Conservation (phyloP, 805 yeast species). For the Wickerhamiella qilinensis region DNA sequence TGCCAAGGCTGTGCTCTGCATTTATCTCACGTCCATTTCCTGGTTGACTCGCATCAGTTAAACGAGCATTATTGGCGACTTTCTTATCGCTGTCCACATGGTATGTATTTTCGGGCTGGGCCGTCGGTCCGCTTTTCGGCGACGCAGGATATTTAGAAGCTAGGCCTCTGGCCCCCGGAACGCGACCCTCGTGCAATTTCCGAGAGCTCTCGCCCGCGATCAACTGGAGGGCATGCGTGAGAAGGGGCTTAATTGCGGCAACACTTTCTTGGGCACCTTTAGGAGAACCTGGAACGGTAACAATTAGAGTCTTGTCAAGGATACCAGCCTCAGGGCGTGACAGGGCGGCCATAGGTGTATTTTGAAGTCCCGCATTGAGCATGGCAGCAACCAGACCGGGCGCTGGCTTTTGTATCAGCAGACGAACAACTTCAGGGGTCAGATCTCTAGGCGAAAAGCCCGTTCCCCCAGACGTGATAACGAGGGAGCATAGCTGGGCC, state of each 20-base stretch:
- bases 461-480: constrained; percentile 39
- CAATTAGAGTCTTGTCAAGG: constrained; percentile 22
- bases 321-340: constrained; percentile 36
- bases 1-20: not conserved
- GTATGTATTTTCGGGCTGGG: not conserved
- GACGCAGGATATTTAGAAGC: not conserved
- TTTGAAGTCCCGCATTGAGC: constrained; percentile 27
- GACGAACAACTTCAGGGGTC: constrained; percentile 36
- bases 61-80: not conserved
- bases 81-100: not conserved
- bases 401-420: constrained; percentile 29
- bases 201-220: constrained; percentile 25
- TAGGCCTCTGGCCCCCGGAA: too few species aligned
- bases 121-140: not conserved
- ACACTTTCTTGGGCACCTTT: constrained; percentile 33
- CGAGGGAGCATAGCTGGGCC: constrained; percentile 16
- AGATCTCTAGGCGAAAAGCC: constrained; percentile 31
- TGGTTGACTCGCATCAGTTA: not conserved
- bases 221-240: constrained; percentile 31
- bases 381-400: constrained; percentile 35
- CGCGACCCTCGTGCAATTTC: constrained; percentile 21
- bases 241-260: constrained; percentile 23
- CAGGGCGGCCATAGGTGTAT: constrained; percentile 34
- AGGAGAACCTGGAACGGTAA: constrained; percentile 39
- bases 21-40: too few species aligned